A percentile compares a stretch with the other conserved stretches of the same genome.
Conservation (phyloP, 116 monocot genomes). For the Posidonia oceanica region DNA sequence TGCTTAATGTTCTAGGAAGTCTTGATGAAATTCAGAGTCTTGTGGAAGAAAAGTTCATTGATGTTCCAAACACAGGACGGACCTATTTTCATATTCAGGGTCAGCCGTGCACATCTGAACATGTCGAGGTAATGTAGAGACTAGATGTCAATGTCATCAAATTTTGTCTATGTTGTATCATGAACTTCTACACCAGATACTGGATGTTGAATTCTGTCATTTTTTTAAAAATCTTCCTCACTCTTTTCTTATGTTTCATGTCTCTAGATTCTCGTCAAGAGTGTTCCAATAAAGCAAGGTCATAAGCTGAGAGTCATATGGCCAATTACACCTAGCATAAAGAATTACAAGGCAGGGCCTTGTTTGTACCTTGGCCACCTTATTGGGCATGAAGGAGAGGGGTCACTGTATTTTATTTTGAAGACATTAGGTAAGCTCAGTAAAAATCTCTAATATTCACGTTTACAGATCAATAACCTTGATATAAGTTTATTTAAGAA, state of each 20-base stretch:
- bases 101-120: slow-evolving; percentile 72
- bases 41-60: slow-evolving; percentile 62
- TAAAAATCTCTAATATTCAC: not conserved
- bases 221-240: not conserved
- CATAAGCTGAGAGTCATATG: slow-evolving; percentile 57
- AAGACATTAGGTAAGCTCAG: slow-evolving; percentile 54
- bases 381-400: slow-evolving; percentile 95
- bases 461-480: too few relatives aligned
- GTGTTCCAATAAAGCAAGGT: slow-evolving; percentile 84
- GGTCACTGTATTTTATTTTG: slow-evolving; percentile 70
- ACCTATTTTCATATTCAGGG: slow-evolving; percentile 39
- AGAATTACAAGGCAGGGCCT: slow-evolving; percentile 70
- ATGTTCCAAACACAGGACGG: slow-evolving; percentile 47
- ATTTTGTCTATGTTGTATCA: not conserved
- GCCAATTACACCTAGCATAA: slow-evolving; percentile 73
- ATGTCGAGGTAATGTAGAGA: slow-evolving; percentile 55
- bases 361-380: slow-evolving; percentile 71
- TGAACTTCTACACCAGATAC: not conserved
- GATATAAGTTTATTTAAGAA: too few relatives aligned
- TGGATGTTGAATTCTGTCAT: not conserved
- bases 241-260: slow-evolving; percentile 4
- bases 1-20: slow-evolving; percentile 26
- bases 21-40: slow-evolving; percentile 61
- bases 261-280: slow-evolving; percentile 76
- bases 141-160: not conserved